Base-by-base conservation (phyloP, 768 basidiomycete genomes). In the Boletus tomentosulus region DNA sequence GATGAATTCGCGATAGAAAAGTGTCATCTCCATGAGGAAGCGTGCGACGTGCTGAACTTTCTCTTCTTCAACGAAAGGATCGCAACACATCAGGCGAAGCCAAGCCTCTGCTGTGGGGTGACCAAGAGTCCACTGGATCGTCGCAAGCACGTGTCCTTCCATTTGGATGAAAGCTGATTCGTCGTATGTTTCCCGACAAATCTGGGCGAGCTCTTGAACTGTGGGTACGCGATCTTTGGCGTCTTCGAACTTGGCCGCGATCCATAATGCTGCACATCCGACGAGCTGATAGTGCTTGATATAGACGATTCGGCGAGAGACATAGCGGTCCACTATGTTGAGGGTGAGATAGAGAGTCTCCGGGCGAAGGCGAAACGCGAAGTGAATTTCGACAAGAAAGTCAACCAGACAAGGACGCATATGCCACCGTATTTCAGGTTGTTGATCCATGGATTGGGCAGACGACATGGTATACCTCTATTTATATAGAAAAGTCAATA, bases 271-370 rank as follows among this genome's bases (percentile, higher is more conserved):
- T 24, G 95, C 93, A 66, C 97, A 99, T 19, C 97, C 97, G 53
- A 98, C 96, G 54, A 99, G 89, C 66, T 99, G 97, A 68, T 99
- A 98, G 74, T 99, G 97, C 73, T 96, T 98, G 78, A 92, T 92
- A 75, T 93, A 98, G 56, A 99, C 97, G 58, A 99, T 87, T 50
- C 97, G 91, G 62, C 97, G 94, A 47, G 97, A 98, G 28, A 98
- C 93, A 71, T 98, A 99, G 64, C 97, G 93, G 74, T 99, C 97
- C 72, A 98, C 87, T 67, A 99, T 97, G 78, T 98, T 98, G 73
- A 98, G 84, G 11, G 96, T 90, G 71, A 99, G 90, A 73, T 98
- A 98, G 59, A 99, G 83, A 6, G 97, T 98, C 77, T 99, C 97
- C 11, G 97, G 97, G 41, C 97, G 93, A 49, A 99, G 85, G 47